Percentiles rank a stretch among this genome's conserved stretches.
These are phyloP conservation scores for Penicillium sp. DNA, from an alignment of 2,329 filamentous ascomycete species.

Conservation along the genomic window DNA sequence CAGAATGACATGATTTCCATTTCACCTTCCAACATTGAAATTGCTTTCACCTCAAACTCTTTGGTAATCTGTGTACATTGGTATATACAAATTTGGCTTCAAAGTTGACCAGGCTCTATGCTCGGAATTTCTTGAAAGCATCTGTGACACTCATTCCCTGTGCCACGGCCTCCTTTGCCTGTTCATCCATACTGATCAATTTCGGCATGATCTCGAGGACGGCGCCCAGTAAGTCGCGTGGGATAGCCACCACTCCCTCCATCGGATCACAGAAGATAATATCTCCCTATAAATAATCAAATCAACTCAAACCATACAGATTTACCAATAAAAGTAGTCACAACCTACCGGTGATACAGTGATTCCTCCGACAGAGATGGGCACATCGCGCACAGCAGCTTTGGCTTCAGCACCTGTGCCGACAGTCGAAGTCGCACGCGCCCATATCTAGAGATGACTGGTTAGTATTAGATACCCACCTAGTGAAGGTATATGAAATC, in stretches of 20 bases:
- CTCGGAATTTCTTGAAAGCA: constrained; percentile 61
- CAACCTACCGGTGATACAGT: constrained; percentile 40
- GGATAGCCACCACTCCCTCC: constrained; percentile 71
- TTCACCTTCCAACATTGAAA: too few relatives aligned
- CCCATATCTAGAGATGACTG: constrained; percentile 42
- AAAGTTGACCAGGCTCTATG: not conserved
- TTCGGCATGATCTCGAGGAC: constrained; percentile 62
- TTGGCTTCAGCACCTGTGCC: constrained; percentile 48
- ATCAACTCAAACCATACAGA: not conserved
- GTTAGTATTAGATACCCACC: constrained; percentile 2
- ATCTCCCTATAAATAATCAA: constrained; percentile 52
- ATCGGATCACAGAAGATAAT: constrained; percentile 67
- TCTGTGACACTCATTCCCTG: constrained; percentile 63
- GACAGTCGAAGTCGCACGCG: constrained; percentile 44
- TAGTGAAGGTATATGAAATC: not conserved
- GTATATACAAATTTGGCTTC: not conserved
- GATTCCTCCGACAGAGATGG: constrained; percentile 42
- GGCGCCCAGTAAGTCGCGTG: constrained; percentile 58
- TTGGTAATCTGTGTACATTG: too few relatives aligned
- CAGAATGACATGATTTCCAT: not conserved
- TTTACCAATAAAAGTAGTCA: not conserved
- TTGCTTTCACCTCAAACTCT: too few relatives aligned
- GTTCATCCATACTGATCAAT: constrained; percentile 55
- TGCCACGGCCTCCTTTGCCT: constrained; percentile 65
- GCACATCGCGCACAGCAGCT: constrained; percentile 41